These are phyloP conservation scores for Alternaria longipes DNA, from an alignment of 2,329 filamentous ascomycete species.

Conservation along the genomic window DNA sequence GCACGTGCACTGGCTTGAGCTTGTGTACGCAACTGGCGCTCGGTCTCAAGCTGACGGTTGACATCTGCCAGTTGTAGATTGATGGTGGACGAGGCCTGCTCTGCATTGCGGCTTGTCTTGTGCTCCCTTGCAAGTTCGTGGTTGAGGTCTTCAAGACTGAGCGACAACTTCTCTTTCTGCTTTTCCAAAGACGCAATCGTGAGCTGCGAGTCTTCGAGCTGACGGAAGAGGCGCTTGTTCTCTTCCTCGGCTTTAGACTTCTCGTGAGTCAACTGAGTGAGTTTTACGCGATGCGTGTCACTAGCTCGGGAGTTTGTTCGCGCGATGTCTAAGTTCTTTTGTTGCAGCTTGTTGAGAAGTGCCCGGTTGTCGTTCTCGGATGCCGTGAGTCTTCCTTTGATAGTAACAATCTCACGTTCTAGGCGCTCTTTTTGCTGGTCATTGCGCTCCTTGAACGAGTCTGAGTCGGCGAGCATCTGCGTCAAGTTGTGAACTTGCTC, in stretches of 20 bases:
- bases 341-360: slow-evolving; percentile 95
- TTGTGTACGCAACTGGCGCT: slow-evolving; percentile 83
- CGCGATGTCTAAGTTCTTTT: slow-evolving; percentile 96
- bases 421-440: slow-evolving; percentile 94
- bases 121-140: slow-evolving; percentile 91
- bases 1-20: slow-evolving; percentile 86
- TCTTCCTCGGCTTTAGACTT: slow-evolving; percentile 86
- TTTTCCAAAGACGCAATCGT: slow-evolving; percentile 87
- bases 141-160: slow-evolving; percentile 89
- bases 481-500: slow-evolving; percentile 85
- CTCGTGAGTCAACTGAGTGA: slow-evolving; percentile 80
- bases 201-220: slow-evolving; percentile 86
- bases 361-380: slow-evolving; percentile 97
- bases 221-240: slow-evolving; percentile 79
- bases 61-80: slow-evolving; percentile 87
- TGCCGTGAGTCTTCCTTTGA: slow-evolving; percentile 87
- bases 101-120: slow-evolving; percentile 87
- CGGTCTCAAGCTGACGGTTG: slow-evolving; percentile 89
- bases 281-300: slow-evolving; percentile 81
- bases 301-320: slow-evolving; percentile 85
- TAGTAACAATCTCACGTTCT: slow-evolving; percentile 87
- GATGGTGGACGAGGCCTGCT: slow-evolving; percentile 83
- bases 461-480: slow-evolving; percentile 86
- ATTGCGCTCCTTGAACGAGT: slow-evolving; percentile 86
- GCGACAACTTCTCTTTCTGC: slow-evolving; percentile 89